These are phyloP conservation scores for Aspergillus viridinutans DNA, from an alignment of 2,329 filamentous ascomycete species.

Conservation along the genomic window DNA sequence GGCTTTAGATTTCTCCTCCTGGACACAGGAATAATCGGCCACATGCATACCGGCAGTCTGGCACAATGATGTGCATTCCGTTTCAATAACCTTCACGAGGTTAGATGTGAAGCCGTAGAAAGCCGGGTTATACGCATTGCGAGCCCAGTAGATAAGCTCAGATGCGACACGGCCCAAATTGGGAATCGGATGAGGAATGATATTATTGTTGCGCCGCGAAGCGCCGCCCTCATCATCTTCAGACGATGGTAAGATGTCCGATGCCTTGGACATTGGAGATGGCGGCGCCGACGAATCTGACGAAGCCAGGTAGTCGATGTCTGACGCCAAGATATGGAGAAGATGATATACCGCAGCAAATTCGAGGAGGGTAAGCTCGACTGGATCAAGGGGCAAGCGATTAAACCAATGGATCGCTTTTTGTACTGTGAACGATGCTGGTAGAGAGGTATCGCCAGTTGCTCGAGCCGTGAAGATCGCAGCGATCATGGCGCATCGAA, in stretches of 20 bases:
- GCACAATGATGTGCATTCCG: constrained; percentile 35
- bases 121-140: constrained; percentile 41
- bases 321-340: constrained; percentile 37
- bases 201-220: constrained; percentile 8
- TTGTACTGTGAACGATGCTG: constrained; percentile 35
- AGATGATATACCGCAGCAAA: constrained; percentile 42
- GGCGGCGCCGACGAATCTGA: constrained; percentile 30
- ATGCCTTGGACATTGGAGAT: constrained; percentile 20
- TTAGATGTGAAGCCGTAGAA: constrained; percentile 39
- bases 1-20: constrained; percentile 19
- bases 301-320: constrained; percentile 36
- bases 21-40: constrained; percentile 24
- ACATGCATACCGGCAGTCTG: constrained; percentile 33
- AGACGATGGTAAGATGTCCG: constrained; percentile 18
- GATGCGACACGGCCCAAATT: constrained; percentile 37
- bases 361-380: constrained; percentile 40
- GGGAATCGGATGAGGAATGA: constrained; percentile 24
- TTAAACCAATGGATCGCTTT: constrained; percentile 42
- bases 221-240: constrained; percentile 12
- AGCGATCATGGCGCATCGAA: constrained; percentile 58
- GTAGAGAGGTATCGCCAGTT: constrained; percentile 27
- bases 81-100: constrained; percentile 36
- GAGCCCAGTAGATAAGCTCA: constrained; percentile 42
- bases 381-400: constrained; percentile 38
- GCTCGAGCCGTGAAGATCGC: constrained; percentile 44